Base-by-base conservation (phyloP, 2,329 filamentous ascomycete species). In the Drechslerella dactyloides region DNA sequence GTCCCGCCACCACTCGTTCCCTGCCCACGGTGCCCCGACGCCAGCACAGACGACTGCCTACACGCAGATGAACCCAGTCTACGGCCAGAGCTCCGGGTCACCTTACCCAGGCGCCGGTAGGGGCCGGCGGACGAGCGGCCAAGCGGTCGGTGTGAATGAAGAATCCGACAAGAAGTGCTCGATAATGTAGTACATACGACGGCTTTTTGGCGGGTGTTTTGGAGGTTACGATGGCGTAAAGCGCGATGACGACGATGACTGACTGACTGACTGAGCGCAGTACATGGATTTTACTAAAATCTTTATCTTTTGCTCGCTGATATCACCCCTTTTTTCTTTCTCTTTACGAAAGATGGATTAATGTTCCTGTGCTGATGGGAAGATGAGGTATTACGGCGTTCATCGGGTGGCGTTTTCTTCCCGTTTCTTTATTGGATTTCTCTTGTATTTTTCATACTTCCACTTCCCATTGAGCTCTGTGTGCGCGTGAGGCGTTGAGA, bases 141-240 rank as follows among this genome's bases (percentile, higher is more conserved):
- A 64, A 3, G 24, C 59, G 6, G 53, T 60, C 3, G 59, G 59
- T 10, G 53, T 52, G n/a, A 50, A 53, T 19, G 33, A 44, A 15
- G 65, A 70, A 24, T 59, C 63, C 24, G 66, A 70, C 42, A 70
- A 64, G 54, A 70, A 70, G 61, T 70, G 66, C 23, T 64, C 55
- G 54, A 64, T 70, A n/a, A 70, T 70, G 66, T 70, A 70, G 66
- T 64, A 40, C 53, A 59, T 60, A 30, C 59, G 54, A 64, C 48
- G 17, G 54, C 58, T 70, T 56, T 58, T n/a, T 52, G 17, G 19
- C 44, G 46, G 13, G 23, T 42, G 19, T 48, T 69, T 51, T 23
- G 46, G 30, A 33, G 44, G 27, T 52, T 61, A 46, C n/a, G 30
- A 23, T 15, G 27, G 46, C 33, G 17, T 21, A 6, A 15, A 30